Base-by-base conservation (phyloP, 1,284 basidiomycete genomes). In the Lentinus polychrous region DNA sequence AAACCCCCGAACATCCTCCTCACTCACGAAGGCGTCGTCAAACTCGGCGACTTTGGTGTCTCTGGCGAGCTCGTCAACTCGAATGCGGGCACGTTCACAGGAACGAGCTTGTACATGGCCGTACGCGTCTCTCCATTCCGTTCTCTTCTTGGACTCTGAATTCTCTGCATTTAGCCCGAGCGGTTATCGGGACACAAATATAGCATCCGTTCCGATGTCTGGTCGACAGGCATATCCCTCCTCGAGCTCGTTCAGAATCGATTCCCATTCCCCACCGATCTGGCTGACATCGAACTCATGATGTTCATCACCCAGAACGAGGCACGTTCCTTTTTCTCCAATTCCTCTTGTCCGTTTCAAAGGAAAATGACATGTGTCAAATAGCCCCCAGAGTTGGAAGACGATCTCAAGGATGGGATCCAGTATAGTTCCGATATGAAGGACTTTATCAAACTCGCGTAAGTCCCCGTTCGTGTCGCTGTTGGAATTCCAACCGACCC, bases 91-190 rank as follows among this genome's bases (percentile, higher is more conserved):
- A 99, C 95, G 0, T 99, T 97, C 59, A 97, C 94, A 0, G 95
- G 95, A 1, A 98, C 95, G 2, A 91, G 90, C 59, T 91, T 91
- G 62, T 99, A 98, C 70, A 98, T 98, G 92, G 93, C 94, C 52
- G 92, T 94, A 59, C 66, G 91, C 80, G 17, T 36, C 48, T 49
- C 48, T n/a, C n/a, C n/a, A 32, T 44, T 43, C 40, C 49, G 56
- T 34, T 60, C 50, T 45, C 45, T 39, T 46, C 45, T 45, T 45
- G 43, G 22, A 49, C 54, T 49, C 50, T 46, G 14, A 14, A 53
- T 57, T 43, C 48, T 37, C 46, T 49, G 49, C 45, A 48, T 52
- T 31, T 60, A 94, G 87, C 95, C 95, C 39, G 95, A 98, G 66
- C 82, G 95, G 45, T 94, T 98, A 57, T 83, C 82, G 49, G 94